Percentiles rank a stretch among this genome's conserved stretches.
Evolutionary conservation across 352 stramenopile genomes (phyloP).

Genomic region (Phytophthora fragariaefolia): DNA sequence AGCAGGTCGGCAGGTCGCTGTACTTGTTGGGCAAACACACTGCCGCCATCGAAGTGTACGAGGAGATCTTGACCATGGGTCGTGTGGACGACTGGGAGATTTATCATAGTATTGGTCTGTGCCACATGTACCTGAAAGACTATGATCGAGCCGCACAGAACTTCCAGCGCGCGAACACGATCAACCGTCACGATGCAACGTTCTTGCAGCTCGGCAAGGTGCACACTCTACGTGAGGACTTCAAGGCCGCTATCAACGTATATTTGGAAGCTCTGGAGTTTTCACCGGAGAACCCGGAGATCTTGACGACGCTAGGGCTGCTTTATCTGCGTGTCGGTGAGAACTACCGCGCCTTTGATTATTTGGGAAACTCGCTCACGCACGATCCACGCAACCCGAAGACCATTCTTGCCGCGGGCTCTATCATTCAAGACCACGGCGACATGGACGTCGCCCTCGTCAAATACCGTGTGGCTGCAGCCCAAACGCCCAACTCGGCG

Average conservation of each 20-base stretch:
- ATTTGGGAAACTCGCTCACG: slow-evolving; percentile 93
- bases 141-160: slow-evolving; percentile 88
- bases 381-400: slow-evolving; percentile 92
- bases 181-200: slow-evolving; percentile 91
- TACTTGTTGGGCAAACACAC: slow-evolving; percentile 92
- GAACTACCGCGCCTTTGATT: slow-evolving; percentile 94
- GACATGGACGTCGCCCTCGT: slow-evolving; percentile 95
- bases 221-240: slow-evolving; percentile 81
- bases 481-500: slow-evolving; percentile 91
- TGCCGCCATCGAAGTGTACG: slow-evolving; percentile 91
- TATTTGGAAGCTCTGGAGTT: slow-evolving; percentile 95
- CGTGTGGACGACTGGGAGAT: slow-evolving; percentile 93
- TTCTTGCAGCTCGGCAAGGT: slow-evolving; percentile 94
- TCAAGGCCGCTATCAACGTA: slow-evolving; percentile 86
- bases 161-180: slow-evolving; percentile 92
- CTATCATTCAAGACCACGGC: slow-evolving; percentile 94
- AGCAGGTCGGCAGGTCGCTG: slow-evolving; percentile 86
- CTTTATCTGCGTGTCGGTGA: slow-evolving; percentile 91
- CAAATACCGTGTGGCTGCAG: slow-evolving; percentile 94
- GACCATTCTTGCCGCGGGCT: slow-evolving; percentile 92
- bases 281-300: slow-evolving; percentile 92
- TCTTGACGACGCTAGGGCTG: slow-evolving; percentile 92
- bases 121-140: slow-evolving; percentile 93
- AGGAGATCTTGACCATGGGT: slow-evolving; percentile 87
- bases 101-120: slow-evolving; percentile 92